Conservation (phyloP, 78 protist genomes). For the Dictyostelium purpureum region DNA sequence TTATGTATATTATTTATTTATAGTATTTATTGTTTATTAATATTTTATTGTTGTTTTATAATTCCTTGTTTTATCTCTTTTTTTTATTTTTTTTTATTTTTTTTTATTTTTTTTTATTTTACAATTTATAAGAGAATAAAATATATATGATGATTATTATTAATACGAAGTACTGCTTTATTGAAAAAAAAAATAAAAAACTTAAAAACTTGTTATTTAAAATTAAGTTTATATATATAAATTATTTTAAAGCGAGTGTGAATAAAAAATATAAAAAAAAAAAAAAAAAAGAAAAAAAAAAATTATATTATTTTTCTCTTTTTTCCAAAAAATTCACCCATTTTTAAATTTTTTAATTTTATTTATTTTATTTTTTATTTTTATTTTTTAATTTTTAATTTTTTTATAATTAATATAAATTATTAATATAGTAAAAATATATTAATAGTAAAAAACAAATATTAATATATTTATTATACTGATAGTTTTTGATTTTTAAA, state of each 20-base stretch:
- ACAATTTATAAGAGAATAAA: neutral
- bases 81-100: neutral
- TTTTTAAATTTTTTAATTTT: too few species aligned
- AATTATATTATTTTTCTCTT: neutral
- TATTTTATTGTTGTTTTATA: too few species aligned
- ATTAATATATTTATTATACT: too few species aligned
- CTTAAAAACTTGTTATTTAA: too few species aligned
- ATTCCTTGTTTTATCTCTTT: neutral
- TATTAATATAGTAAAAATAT: too few species aligned
- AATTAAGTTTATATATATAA: too few species aligned
- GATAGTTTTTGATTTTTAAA: too few species aligned
- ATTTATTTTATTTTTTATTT: neutral
- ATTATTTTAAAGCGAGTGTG: too few species aligned
- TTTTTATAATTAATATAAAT: too few species aligned
- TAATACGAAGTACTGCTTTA: neutral
- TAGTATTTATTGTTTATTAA: too few species aligned
- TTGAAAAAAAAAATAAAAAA: neutral
- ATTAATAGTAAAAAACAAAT: too few species aligned
- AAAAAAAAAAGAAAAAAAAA: neutral
- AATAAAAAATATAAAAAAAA: neutral
- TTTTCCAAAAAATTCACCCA: neutral
- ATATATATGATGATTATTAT: neutral
- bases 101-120: neutral
- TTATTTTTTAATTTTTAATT: too few species aligned
- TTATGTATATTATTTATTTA: conserved; percentile 4